phyloP scores from a whole-genome alignment of 805 yeast genomes.

The Cyberlindnera mycetangii region DNA sequence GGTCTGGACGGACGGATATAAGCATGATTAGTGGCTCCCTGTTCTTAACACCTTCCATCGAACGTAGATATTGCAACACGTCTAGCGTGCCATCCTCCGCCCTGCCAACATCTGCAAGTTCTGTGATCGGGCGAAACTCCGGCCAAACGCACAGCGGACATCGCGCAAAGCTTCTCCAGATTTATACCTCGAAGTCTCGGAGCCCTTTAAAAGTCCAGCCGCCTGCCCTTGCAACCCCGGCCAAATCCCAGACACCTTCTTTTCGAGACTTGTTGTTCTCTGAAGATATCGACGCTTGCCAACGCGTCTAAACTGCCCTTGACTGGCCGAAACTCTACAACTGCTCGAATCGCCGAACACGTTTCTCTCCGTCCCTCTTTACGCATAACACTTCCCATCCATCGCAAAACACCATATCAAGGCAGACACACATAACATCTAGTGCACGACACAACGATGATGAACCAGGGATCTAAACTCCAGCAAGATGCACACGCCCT shows the following conservation, averaged over 20 bases:
- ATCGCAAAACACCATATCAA: neutral
- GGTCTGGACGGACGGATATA: neutral
- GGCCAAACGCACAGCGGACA: constrained; percentile 13
- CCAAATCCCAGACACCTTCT: neutral
- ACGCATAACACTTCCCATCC: neutral
- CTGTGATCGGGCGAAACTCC: constrained; percentile 9
- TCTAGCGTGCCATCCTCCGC: neutral
- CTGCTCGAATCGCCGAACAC: constrained; percentile 4
- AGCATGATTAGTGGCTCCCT: neutral
- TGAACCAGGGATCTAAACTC: constrained; percentile 1
- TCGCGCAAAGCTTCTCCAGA: constrained; percentile 17
- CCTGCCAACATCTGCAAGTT: constrained; percentile 1
- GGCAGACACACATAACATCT: neutral
- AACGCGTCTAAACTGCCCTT: too few species aligned
- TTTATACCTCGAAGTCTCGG: constrained; percentile 7
- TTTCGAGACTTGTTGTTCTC: neutral
- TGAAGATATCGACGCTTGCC: too few species aligned
- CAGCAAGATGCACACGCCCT: constrained; percentile 7
- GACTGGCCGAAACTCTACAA: neutral
- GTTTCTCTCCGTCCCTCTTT: neutral
- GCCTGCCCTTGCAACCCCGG: neutral
- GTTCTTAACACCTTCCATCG: neutral
- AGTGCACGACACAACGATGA: neutral
- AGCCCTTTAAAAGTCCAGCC: constrained; percentile 11
- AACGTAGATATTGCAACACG: neutral